Conservation (phyloP, 257 asterid genomes). For the Fraxinus pennsylvanica region DNA sequence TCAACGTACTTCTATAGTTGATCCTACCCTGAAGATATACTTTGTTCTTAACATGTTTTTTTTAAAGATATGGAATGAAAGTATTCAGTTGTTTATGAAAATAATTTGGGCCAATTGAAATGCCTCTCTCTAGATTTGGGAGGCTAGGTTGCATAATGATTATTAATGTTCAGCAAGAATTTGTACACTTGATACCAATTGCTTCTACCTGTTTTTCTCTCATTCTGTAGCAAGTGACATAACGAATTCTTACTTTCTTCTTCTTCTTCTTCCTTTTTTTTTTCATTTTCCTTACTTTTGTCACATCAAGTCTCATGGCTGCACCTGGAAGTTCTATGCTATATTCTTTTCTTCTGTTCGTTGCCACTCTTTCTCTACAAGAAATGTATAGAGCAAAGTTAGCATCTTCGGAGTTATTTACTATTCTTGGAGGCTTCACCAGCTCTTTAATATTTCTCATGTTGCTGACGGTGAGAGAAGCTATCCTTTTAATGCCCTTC, state of each 20-base stretch:
- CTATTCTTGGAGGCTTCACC: constrained; percentile 91
- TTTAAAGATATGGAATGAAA: background rate
- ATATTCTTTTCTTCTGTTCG: constrained; percentile 70
- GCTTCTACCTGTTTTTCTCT: constrained; percentile 1
- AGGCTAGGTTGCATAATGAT: background rate
- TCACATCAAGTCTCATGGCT: constrained; percentile 52
- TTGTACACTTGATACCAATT: background rate
- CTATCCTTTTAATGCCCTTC: constrained; percentile 1
- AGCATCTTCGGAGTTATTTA: constrained; percentile 87
- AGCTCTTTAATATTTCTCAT: constrained; percentile 78
- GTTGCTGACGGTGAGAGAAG: constrained; percentile 63
- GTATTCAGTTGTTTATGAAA: constrained; percentile 3
- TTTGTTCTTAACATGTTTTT: background rate
- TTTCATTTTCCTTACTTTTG: background rate
- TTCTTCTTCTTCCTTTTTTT: background rate
- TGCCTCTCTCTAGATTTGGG: background rate
- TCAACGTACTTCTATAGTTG: background rate
- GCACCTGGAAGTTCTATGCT: constrained; percentile 87
- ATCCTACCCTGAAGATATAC: background rate
- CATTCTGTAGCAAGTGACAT: constrained; percentile 1
- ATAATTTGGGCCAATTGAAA: background rate
- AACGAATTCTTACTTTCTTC: background rate
- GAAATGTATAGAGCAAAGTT: constrained; percentile 71
- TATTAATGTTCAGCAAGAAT: constrained; percentile 6
- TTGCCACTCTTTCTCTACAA: constrained; percentile 78